Evolutionary conservation across 306 rosid genomes (phyloP).

Genomic region (Trifolium subterraneum): DNA sequence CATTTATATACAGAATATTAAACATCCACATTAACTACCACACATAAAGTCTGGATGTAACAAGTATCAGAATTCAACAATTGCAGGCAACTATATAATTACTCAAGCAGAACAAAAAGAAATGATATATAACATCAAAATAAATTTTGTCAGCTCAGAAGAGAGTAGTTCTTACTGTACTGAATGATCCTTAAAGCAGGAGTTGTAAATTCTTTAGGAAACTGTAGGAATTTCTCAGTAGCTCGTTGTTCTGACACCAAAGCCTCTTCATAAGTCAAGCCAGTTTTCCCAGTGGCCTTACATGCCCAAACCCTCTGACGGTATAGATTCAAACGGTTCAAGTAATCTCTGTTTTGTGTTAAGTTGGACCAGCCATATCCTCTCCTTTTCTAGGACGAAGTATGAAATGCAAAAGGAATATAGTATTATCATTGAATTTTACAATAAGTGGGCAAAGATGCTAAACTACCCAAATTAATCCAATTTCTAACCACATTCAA

Average conservation of each 20-base stretch:
- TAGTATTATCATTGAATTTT: background rate
- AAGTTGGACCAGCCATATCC: conserved; percentile 51
- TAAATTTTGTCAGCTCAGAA: conserved; percentile 35
- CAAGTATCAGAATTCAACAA: conserved; percentile 7
- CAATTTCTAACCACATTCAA: background rate
- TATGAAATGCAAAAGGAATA: conserved; percentile 17
- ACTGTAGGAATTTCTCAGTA: conserved; percentile 80
- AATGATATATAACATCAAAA: conserved; percentile 17
- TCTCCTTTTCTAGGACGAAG: background rate
- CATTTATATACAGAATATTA: background rate
- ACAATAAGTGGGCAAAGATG: conserved; percentile 24
- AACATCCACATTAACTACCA: conserved; percentile 21
- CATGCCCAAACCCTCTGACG: conserved; percentile 91
- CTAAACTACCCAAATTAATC: conserved; percentile 13
- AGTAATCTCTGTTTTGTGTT: conserved; percentile 66
- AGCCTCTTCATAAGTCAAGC: conserved; percentile 95
- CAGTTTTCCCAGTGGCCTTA: conserved; percentile 80
- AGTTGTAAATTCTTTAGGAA: conserved; percentile 78
- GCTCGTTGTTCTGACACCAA: conserved; percentile 82
- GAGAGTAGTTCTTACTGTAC: conserved; percentile 69
- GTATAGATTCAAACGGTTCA: conserved; percentile 72
- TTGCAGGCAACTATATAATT: conserved; percentile 9
- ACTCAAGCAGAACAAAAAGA: conserved; percentile 27
- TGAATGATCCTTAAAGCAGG: conserved; percentile 79
- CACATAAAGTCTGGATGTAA: conserved; percentile 4